These are phyloP conservation scores for Aeschynomene evenia DNA, from an alignment of 306 rosid genomes.

Conservation along the genomic window DNA sequence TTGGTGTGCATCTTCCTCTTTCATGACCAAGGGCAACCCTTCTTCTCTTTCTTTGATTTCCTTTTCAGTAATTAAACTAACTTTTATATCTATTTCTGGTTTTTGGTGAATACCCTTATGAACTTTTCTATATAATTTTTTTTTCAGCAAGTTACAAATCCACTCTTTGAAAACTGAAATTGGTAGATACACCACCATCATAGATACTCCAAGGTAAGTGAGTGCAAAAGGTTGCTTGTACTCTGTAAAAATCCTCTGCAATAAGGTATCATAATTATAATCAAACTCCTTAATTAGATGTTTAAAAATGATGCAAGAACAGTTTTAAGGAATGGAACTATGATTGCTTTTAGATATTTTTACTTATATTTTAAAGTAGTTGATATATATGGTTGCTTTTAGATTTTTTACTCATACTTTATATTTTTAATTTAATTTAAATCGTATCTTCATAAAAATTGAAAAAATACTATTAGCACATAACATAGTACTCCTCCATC, in stretches of 20 bases:
- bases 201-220: slow-evolving; percentile 64
- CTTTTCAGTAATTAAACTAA: slow-evolving; percentile 40
- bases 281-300: background rate
- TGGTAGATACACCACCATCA: slow-evolving; percentile 61
- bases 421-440: too few relatives aligned
- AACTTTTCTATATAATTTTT: slow-evolving; percentile 20
- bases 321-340: slow-evolving; percentile 2
- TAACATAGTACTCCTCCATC: too few relatives aligned
- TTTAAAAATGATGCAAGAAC: background rate
- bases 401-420: too few relatives aligned
- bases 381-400: too few relatives aligned
- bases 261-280: slow-evolving; percentile 7
- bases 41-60: slow-evolving; percentile 56
- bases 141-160: slow-evolving; percentile 39
- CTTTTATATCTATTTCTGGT: slow-evolving; percentile 23
- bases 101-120: slow-evolving; percentile 19
- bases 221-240: slow-evolving; percentile 74
- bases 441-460: too few relatives aligned
- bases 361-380: too few relatives aligned
- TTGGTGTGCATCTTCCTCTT: slow-evolving; percentile 36
- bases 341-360: too few relatives aligned
- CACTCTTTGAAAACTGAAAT: slow-evolving; percentile 53
- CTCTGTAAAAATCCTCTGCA: slow-evolving; percentile 72
- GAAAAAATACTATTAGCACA: background rate
- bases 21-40: slow-evolving; percentile 36